These are phyloP conservation scores for Pichia sp. DNA, from an alignment of 1,139 yeast genomes.

Conservation along the genomic window DNA sequence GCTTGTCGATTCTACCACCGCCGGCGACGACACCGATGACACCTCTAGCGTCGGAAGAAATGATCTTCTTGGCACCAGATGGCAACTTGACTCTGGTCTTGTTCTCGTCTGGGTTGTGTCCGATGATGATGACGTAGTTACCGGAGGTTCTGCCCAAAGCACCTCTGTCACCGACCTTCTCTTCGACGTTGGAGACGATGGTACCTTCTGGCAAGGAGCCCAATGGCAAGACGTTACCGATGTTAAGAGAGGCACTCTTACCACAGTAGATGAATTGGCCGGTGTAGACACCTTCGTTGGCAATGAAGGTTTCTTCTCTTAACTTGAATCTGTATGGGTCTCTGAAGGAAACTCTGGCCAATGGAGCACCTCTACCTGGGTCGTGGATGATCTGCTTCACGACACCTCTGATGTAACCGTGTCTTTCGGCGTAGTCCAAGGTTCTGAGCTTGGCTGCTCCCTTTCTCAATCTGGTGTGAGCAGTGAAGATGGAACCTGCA, in stretches of 20 bases:
- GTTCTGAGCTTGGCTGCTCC: conserved; percentile 99
- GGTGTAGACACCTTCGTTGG: conserved; percentile 99
- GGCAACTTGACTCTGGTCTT: conserved; percentile 99
- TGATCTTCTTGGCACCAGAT: conserved; percentile 97
- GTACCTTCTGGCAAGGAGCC: conserved; percentile 99
- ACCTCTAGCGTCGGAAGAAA: conserved; percentile 97
- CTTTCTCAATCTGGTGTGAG: conserved; percentile 99
- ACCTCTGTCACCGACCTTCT: conserved; percentile 99
- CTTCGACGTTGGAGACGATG: conserved; percentile 96
- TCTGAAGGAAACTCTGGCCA: conserved; percentile 98
- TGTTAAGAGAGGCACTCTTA: conserved; percentile 95
- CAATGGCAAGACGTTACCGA: conserved; percentile 96
- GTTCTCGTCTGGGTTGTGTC: conserved; percentile 98
- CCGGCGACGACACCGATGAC: conserved; percentile 99
- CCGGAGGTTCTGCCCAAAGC: conserved; percentile 99
- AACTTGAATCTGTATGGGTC: conserved; percentile 98
- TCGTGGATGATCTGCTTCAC: conserved; percentile 99
- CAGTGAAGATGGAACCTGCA: conserved; percentile 99
- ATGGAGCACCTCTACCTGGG: conserved; percentile 99
- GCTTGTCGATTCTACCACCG: conserved; percentile 99
- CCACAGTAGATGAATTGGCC: conserved; percentile 99
- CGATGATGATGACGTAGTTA: conserved; percentile 97
- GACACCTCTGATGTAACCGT: conserved; percentile 99
- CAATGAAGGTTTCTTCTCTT: conserved; percentile 98
- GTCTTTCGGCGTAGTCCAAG: conserved; percentile 98